A percentile compares a stretch with the other conserved stretches of the same genome.
These are phyloP conservation scores for Saturnispora bothae DNA, from an alignment of 805 yeast species.

Conservation along the genomic window DNA sequence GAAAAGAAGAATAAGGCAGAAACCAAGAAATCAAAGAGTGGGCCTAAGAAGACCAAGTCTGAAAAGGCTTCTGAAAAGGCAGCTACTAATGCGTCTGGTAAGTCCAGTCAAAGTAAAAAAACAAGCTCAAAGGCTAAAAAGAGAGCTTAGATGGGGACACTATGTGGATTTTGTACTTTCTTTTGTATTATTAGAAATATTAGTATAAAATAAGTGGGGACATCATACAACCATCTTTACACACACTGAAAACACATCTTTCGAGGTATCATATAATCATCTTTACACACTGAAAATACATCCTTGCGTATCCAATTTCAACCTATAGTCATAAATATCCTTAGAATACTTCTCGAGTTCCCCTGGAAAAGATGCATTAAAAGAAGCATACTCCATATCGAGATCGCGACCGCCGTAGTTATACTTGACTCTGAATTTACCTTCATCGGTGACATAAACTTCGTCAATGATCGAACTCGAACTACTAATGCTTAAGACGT, in stretches of 20 bases:
- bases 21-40: slow-evolving; percentile 10
- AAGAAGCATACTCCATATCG: not conserved
- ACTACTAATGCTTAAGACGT: not conserved
- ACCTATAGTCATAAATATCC: not conserved
- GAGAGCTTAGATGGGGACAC: slow-evolving; percentile 10
- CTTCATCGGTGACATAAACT: not conserved
- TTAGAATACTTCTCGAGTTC: not conserved
- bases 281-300: not conserved
- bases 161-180: not conserved
- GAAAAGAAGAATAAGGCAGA: not conserved
- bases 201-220: too few relatives aligned
- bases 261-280: too few relatives aligned
- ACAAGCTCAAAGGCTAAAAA: slow-evolving; percentile 20
- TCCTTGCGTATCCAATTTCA: not conserved
- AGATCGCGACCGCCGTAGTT: too few relatives aligned
- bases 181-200: too few relatives aligned
- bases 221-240: too few relatives aligned
- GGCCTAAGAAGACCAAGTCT: too few relatives aligned
- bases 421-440: not conserved
- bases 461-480: too few relatives aligned
- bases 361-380: not conserved
- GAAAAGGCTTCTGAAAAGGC: too few relatives aligned
- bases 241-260: too few relatives aligned
- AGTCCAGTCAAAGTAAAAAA: not conserved
- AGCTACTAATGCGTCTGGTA: too few relatives aligned